A percentile compares a stretch with the other conserved stretches of the same genome.
These are phyloP conservation scores for Avicennia marina DNA, from an alignment of 257 asterid species.

Conservation along the genomic window DNA sequence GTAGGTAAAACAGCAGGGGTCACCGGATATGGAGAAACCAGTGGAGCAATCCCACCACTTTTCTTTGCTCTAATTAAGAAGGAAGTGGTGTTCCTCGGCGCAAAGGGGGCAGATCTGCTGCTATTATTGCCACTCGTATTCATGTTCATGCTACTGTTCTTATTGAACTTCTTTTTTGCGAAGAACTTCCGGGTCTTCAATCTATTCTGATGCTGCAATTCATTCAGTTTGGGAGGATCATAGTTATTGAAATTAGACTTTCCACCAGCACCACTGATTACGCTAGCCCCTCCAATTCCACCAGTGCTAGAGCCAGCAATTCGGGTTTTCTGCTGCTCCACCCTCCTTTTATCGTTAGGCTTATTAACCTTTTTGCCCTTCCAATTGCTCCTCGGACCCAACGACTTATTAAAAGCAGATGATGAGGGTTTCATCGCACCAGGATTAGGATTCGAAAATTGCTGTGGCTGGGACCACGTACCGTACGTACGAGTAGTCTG, in stretches of 20 bases:
- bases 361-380: slow-evolving; percentile 45
- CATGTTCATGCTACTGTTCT: slow-evolving; percentile 21
- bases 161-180: slow-evolving; percentile 50
- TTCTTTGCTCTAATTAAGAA: slow-evolving; percentile 50
- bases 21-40: slow-evolving; percentile 47
- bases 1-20: slow-evolving; percentile 58
- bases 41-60: slow-evolving; percentile 48
- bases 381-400: slow-evolving; percentile 74
- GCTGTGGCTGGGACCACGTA: slow-evolving; percentile 57
- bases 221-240: slow-evolving; percentile 60
- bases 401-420: slow-evolving; percentile 28
- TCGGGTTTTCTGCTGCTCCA: slow-evolving; percentile 31
- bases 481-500: slow-evolving; percentile 59
- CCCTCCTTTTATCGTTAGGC: slow-evolving; percentile 40
- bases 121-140: slow-evolving; percentile 21
- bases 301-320: slow-evolving; percentile 29
- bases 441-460: slow-evolving; percentile 51
- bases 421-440: slow-evolving; percentile 29
- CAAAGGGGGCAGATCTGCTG: slow-evolving; percentile 41
- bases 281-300: slow-evolving; percentile 17
- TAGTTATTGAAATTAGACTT: slow-evolving; percentile 38
- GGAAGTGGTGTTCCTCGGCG: slow-evolving; percentile 59
- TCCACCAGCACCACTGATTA: slow-evolving; percentile 20
- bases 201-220: slow-evolving; percentile 66
- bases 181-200: slow-evolving; percentile 55